Base-by-base conservation (phyloP, 2,329 filamentous ascomycete species). In the Paecilomyces fulvus region DNA sequence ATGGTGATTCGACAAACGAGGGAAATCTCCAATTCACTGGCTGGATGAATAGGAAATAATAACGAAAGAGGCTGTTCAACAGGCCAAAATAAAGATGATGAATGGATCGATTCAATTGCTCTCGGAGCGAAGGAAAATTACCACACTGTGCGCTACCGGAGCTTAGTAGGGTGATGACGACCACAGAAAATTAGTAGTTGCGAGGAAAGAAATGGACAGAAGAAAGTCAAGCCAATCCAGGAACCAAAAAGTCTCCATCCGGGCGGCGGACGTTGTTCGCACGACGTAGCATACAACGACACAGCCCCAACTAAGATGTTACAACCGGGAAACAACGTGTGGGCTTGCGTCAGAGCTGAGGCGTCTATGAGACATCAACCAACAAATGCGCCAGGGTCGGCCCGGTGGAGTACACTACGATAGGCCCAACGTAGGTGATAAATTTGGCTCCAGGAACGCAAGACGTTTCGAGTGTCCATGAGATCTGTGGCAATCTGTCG, bases 291-390 rank as follows among this genome's bases (percentile, higher is more conserved):
- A 28, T 49, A n/a, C 21, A 49, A 49, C 48, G 14, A 9, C 48
- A 49, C 48, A 49, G 21, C 21, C 20, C 48, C 21, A 10, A 12
- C 12, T 49, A 23, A n/a, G 25, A 14, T 23, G 21, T 28, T 14
- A 12, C 21, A 28, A 43, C 48, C 10, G 48, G 48, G 6, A 25
- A 49, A 49, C 20, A 23, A 20, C 25, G 20, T 8, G 12, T 49
- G 20, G 37, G 37, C 37, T 49, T 49, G 48, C 48, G 48, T 49
- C 48, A 49, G 48, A 49, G 48, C 48, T 49, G 48, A 49, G 48
- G 48, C 25, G 48, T 49, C 21, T n/a, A 12, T 49, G 48, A 49
- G 23, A 49, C 48, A 23, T 49, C 10, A 12, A 43, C 37, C 37
- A 43, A 43, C 37, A 43, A 43, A 43, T 43, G 37, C 20, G 37